These are phyloP conservation scores for Aspergillus sp. DNA, from an alignment of 2,329 filamentous ascomycete genomes.

Conservation along the genomic window DNA sequence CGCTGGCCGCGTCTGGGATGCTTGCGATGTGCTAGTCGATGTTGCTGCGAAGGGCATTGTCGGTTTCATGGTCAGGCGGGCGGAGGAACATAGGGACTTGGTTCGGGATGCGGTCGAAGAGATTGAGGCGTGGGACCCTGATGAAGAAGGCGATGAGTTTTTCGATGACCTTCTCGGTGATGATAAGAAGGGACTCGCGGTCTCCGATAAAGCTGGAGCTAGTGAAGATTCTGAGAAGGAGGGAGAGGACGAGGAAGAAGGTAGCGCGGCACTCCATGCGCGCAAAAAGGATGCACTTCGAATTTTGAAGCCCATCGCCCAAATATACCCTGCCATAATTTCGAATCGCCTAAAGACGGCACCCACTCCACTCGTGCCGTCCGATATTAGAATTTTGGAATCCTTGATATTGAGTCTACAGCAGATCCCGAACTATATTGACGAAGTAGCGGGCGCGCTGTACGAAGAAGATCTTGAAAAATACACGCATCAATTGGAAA, in stretches of 20 bases:
- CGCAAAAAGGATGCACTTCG: slow-evolving; percentile 45
- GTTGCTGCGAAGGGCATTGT: slow-evolving; percentile 67
- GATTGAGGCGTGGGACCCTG: slow-evolving; percentile 82
- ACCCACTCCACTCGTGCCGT: slow-evolving; percentile 12
- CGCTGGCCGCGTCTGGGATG: slow-evolving; percentile 79
- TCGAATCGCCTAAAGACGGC: slow-evolving; percentile 41
- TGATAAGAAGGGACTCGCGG: slow-evolving; percentile 20
- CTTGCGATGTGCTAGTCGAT: slow-evolving; percentile 70
- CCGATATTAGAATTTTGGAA: slow-evolving; percentile 33
- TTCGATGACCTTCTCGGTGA: slow-evolving; percentile 39
- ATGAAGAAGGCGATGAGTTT: slow-evolving; percentile 62
- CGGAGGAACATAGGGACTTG: slow-evolving; percentile 70
- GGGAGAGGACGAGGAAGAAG: slow-evolving; percentile 28
- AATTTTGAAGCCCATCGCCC: slow-evolving; percentile 43
- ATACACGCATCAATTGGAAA: slow-evolving; percentile 31
- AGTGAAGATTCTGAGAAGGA: slow-evolving; percentile 20
- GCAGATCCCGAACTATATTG: slow-evolving; percentile 41
- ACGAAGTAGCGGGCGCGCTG: slow-evolving; percentile 47
- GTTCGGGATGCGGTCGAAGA: slow-evolving; percentile 82
- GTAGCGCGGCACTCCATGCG: slow-evolving; percentile 35
- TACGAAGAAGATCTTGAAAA: slow-evolving; percentile 42
- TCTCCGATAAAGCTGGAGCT: slow-evolving; percentile 16
- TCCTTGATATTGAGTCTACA: slow-evolving; percentile 33
- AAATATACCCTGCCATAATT: slow-evolving; percentile 46
- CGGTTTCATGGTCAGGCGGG: slow-evolving; percentile 69